Base-by-base conservation (phyloP, 2,329 filamentous ascomycete genomes). In the Aspergillus neoniger region DNA sequence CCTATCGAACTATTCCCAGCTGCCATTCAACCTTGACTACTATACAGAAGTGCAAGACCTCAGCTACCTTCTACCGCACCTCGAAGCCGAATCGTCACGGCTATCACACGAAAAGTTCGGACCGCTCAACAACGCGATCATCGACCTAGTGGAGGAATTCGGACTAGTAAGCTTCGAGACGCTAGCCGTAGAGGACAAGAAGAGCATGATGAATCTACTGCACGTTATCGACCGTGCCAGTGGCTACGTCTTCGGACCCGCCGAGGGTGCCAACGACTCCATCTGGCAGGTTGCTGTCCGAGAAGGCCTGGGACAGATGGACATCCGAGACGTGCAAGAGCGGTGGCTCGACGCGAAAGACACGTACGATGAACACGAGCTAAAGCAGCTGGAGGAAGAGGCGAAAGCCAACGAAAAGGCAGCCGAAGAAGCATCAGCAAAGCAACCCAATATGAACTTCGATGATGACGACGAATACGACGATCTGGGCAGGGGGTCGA, bases 1-100 rank as follows among this genome's bases (percentile, higher is more conserved):
- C 73, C 83, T 99, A 57, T 82, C 88, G 38, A 87, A 89, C 55
- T 97, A 96, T 72, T 89, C 91, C 50, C 86, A 91, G 25, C 83
- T 99, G 0, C 92, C 93, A 0, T 97, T 99, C 82, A 96, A 96
- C 70, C 87, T 99, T 61, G 93, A 97, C 66, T 99, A 89, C 77
- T 99, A 98, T 76, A 98, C 95, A 63, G 94, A 99, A 76, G 94
- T 98, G 7, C 93, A 99, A 76, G 92, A 97, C 70, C 85, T 99
- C 4, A 86, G 86, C 21, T 92, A 96, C 67, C 83, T 99, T 12
- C 84, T 95, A 0, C 92, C 92, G 1, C 83, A 88, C 62, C 86
- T 99, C 44, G 88, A 92, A 69, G 83, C 86, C 23, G 95, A 99
- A 75, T 89, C 89, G 1, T 87, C 91, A 0, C 84, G 82, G 5